A percentile compares a stretch with the other conserved stretches of the same genome.
These are phyloP conservation scores for Fraxinus xanthoxyloides DNA, from an alignment of 305 asterid genomes.

Conservation along the genomic window DNA sequence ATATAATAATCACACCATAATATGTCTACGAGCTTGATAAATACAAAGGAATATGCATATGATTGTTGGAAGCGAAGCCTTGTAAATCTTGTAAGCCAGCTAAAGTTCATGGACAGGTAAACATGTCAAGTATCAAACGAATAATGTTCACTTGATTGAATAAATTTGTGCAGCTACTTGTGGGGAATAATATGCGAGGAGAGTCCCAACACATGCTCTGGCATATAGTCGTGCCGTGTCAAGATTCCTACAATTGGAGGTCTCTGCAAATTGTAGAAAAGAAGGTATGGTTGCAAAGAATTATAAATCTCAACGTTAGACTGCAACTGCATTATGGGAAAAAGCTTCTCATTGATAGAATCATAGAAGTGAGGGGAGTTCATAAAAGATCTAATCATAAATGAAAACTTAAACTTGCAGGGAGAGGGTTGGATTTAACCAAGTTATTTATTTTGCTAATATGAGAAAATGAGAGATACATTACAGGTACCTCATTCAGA, in stretches of 20 bases:
- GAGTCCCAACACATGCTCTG: constrained; percentile 80
- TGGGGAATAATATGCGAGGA: constrained; percentile 53
- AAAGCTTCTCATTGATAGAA: background rate
- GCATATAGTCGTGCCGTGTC: constrained; percentile 91
- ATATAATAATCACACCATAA: background rate
- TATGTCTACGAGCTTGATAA: background rate
- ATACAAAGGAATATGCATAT: background rate
- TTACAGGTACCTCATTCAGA: background rate
- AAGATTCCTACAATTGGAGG: constrained; percentile 81
- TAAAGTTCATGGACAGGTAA: background rate
- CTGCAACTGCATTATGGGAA: background rate
- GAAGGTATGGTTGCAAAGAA: background rate
- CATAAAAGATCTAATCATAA: background rate
- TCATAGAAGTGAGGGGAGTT: background rate
- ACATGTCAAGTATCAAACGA: background rate
- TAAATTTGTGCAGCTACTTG: constrained; percentile 25
- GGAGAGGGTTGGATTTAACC: background rate
- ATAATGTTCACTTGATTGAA: background rate
- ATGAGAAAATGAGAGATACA: background rate
- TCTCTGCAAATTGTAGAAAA: constrained; percentile 53
- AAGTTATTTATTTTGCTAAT: background rate
- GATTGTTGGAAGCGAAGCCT: background rate
- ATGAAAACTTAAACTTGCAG: background rate
- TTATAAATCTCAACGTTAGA: background rate
- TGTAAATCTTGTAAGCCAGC: background rate